These are phyloP conservation scores for Syzygium aromaticum DNA, from an alignment of 345 rosid species.

Conservation along the genomic window DNA sequence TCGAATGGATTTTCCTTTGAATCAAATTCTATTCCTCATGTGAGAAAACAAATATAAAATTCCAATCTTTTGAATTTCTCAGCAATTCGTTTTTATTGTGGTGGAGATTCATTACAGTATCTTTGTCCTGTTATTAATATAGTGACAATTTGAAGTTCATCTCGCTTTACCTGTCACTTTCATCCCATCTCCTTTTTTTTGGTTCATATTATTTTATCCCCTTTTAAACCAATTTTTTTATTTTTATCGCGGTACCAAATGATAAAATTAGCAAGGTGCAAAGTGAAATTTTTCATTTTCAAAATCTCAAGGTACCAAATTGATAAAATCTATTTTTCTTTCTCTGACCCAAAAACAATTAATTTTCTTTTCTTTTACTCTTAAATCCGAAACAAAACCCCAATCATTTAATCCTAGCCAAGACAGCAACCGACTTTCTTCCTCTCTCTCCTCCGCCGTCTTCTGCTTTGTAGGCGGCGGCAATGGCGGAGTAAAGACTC, in stretches of 20 bases:
- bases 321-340: not conserved
- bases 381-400: not conserved
- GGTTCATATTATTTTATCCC: not conserved
- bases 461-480: not conserved
- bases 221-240: not conserved
- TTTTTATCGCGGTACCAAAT: not conserved
- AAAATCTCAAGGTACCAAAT: not conserved
- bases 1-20: not conserved
- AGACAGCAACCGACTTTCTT: not conserved
- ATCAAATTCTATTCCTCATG: not conserved
- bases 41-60: not conserved
- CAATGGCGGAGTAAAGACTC: not conserved
- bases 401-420: rapidly evolving
- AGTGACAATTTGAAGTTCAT: not conserved
- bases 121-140: not conserved
- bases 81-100: not conserved
- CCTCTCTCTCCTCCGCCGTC: not conserved
- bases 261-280: not conserved
- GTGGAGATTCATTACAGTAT: not conserved
- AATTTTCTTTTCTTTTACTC: not conserved
- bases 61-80: not conserved
- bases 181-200: not conserved
- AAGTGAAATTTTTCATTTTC: not conserved
- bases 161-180: not conserved
- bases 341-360: not conserved